phyloP scores from a whole-genome alignment of 805 yeast genomes.

The Grigorovia humatica region DNA sequence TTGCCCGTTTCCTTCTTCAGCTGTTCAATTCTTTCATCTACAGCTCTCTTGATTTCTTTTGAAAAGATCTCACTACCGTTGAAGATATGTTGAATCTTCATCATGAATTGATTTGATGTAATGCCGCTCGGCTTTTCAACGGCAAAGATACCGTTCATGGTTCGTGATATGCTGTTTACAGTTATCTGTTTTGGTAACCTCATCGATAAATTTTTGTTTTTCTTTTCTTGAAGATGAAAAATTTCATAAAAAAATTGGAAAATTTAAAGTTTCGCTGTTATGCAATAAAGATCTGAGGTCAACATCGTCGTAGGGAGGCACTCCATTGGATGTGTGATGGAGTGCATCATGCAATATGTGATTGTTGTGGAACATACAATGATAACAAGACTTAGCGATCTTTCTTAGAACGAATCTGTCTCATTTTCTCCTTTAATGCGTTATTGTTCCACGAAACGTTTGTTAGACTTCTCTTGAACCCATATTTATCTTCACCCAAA shows the following conservation, averaged over 20 bases:
- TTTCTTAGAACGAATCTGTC: constrained; percentile 28
- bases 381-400: background rate
- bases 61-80: constrained; percentile 49
- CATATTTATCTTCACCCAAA: constrained; percentile 28
- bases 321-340: background rate
- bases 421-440: constrained; percentile 45
- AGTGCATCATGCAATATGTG: background rate
- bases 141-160: constrained; percentile 90
- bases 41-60: constrained; percentile 40
- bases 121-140: constrained; percentile 82
- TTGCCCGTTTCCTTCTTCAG: constrained; percentile 32
- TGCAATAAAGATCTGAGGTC: background rate
- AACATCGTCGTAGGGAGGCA: background rate
- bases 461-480: constrained; percentile 32
- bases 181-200: background rate
- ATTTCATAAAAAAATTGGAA: background rate
- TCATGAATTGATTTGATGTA: constrained; percentile 65
- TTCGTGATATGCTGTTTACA: background rate
- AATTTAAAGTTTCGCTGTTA: background rate
- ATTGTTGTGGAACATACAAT: too few species aligned
- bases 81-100: constrained; percentile 53
- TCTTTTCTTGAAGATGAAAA: background rate
- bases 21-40: constrained; percentile 36
- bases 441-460: constrained; percentile 54
- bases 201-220: background rate